A percentile compares a stretch with the other conserved stretches of the same genome.
These are phyloP conservation scores for Sporothrix inflata DNA, from an alignment of 2,329 filamentous ascomycete genomes.

Conservation along the genomic window DNA sequence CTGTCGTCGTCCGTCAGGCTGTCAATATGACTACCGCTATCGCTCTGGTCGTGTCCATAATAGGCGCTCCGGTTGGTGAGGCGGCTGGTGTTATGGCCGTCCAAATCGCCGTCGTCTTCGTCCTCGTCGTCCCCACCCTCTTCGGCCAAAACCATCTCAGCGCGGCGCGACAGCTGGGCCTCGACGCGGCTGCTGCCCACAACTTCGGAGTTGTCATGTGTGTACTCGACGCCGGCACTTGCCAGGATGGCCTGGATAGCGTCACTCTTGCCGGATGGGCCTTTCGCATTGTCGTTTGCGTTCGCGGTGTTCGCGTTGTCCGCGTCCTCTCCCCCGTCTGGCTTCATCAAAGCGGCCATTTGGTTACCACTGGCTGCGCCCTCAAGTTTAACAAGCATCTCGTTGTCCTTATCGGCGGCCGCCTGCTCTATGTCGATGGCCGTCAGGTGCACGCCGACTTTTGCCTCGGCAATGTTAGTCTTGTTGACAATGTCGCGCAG, in stretches of 20 bases:
- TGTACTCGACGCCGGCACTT: constrained; percentile 88
- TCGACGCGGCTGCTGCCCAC: constrained; percentile 93
- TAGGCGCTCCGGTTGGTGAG: constrained; percentile 21
- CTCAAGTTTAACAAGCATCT: constrained; percentile 50
- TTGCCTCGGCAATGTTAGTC: constrained; percentile 93
- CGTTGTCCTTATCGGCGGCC: constrained; percentile 55
- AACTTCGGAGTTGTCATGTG: constrained; percentile 94
- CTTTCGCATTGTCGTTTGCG: constrained; percentile 45
- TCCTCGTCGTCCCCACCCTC: constrained; percentile 44
- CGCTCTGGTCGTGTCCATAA: constrained; percentile 34
- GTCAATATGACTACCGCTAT: constrained; percentile 7
- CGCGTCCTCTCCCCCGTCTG: constrained; percentile 44
- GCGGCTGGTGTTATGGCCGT: constrained; percentile 51
- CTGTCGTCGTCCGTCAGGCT: constrained; percentile 6
- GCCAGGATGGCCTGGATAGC: constrained; percentile 87
- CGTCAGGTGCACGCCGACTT: constrained; percentile 78
- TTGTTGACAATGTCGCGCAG: constrained; percentile 97
- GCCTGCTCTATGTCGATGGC: constrained; percentile 72
- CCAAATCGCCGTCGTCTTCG: constrained; percentile 34
- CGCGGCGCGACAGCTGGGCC: constrained; percentile 76
- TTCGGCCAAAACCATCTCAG: constrained; percentile 59
- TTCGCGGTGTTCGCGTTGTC: constrained; percentile 1
- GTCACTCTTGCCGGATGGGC: constrained; percentile 57
- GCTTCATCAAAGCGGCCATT: constrained; percentile 62
- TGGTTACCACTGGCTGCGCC: constrained; percentile 67